Base-by-base conservation (phyloP, 257 asterid species). In the Petrea volubilis region DNA sequence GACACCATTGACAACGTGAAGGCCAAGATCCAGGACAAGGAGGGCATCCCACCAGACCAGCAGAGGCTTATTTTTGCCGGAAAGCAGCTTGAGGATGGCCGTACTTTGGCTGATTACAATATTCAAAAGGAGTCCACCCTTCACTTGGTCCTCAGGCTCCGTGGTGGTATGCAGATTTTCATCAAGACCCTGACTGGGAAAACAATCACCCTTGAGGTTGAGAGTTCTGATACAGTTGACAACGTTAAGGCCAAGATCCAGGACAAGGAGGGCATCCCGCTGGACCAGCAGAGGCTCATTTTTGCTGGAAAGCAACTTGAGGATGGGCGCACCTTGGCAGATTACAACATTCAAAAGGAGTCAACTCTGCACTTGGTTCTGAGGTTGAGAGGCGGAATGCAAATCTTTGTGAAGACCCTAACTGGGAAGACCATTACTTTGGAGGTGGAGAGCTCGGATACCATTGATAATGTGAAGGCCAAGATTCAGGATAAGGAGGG, bases 201-300 rank as follows among this genome's bases (percentile, higher is more conserved):
- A 78, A 89, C 96, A 29, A 89, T 89, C 20, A 89, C 96, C 0
- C 10, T 89, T 9, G 96, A 89, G 82, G 96, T 89, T 1, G 96
- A 89, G 55, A 84, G 90, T 58, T 86, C 93, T 0, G 96, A 89
- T 11, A 89, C 96, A 0, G 86, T 89, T 0, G 96, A 89, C 15
- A 89, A 89, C 0, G 96, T 89, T 2, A 89, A 89, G 78, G 84
- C 96, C 0, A 89, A 89, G 20, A 89, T 89, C 17, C 96, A 89
- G 51, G 96, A 89, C 29, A 89, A 89, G 87, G 96, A 89, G 46
- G 96, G 96, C 0, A 89, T 86, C 23, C 96, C 96, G 0, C 96
- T 93, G 2, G 96, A 89, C 74, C 96, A 89, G 86, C 96, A 89
- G 87, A 87, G 96, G 85, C n/a, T 89, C 59, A 89, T 89, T 33